Evolutionary conservation across 768 basidiomycete species (phyloP).

Genomic region (Amanita molliuscula): DNA sequence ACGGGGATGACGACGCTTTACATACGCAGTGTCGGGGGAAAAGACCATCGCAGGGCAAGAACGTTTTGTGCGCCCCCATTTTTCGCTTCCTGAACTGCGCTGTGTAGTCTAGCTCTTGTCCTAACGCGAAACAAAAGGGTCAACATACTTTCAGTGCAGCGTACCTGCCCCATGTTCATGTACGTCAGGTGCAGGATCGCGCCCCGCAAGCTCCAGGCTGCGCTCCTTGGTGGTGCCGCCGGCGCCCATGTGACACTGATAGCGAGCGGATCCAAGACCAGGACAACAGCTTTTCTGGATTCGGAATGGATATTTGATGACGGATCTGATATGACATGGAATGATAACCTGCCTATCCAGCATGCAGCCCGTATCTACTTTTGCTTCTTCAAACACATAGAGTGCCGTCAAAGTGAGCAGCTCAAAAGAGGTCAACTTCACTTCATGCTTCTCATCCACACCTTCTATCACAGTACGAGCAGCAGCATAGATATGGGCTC

Average conservation of each 20-base stretch:
- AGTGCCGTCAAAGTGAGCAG: constrained; percentile 77
- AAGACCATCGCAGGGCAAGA: constrained; percentile 80
- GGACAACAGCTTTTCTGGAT: constrained; percentile 25
- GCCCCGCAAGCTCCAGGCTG: constrained; percentile 75
- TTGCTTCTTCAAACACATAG: constrained; percentile 52
- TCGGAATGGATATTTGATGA: constrained; percentile 6
- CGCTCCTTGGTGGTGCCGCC: constrained; percentile 87
- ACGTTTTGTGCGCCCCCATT: constrained; percentile 78
- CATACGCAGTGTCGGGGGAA: no score
- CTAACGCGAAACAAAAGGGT: not conserved
- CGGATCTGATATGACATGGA: constrained; percentile 28
- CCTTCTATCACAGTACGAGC: constrained; percentile 38
- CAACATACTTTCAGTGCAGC: constrained; percentile 62
- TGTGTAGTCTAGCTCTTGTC: constrained; percentile 2
- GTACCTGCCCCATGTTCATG: constrained; percentile 91
- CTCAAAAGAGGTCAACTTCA: constrained; percentile 69
- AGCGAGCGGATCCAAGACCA: constrained; percentile 75
- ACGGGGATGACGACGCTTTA: constrained; percentile 24
- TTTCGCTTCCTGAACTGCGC: constrained; percentile 53
- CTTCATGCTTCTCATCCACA: constrained; percentile 29
- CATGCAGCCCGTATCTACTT: constrained; percentile 56
- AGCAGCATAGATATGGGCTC: constrained; percentile 44
- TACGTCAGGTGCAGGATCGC: constrained; percentile 93
- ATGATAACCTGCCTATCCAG: constrained; percentile 86
- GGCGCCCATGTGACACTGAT: constrained; percentile 95